Evolutionary conservation across 2,329 filamentous ascomycete species (phyloP).

Genomic region (Colletotrichum sp.): DNA sequence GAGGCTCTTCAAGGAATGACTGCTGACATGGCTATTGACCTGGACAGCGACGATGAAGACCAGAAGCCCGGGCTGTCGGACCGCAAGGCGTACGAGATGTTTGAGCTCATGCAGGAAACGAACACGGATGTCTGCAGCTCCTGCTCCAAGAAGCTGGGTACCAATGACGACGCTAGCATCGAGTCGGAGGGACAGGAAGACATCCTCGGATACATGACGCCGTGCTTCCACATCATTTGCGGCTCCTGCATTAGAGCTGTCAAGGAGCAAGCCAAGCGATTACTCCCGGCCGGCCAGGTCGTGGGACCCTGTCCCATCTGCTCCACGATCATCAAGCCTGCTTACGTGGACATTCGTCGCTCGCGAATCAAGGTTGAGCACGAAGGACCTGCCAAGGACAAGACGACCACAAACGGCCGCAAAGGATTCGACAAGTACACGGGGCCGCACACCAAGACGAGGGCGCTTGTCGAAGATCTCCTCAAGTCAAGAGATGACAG

Average conservation of each 20-base stretch:
- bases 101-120: slow-evolving; percentile 82
- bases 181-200: slow-evolving; percentile 65
- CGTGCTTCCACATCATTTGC: slow-evolving; percentile 88
- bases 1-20: slow-evolving; percentile 80
- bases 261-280: slow-evolving; percentile 53
- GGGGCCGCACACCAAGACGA: slow-evolving; percentile 92
- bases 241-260: slow-evolving; percentile 70
- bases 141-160: slow-evolving; percentile 70
- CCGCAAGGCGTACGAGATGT: slow-evolving; percentile 82
- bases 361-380: slow-evolving; percentile 62
- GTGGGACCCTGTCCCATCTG: slow-evolving; percentile 71
- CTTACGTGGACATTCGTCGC: slow-evolving; percentile 72
- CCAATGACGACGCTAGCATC: slow-evolving; percentile 58
- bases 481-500: slow-evolving; percentile 67
- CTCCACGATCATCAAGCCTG: slow-evolving; percentile 63
- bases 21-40: slow-evolving; percentile 84
- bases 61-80: slow-evolving; percentile 63
- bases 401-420: slow-evolving; percentile 22
- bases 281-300: slow-evolving; percentile 38
- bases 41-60: slow-evolving; percentile 76
- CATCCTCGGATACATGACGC: slow-evolving; percentile 78
- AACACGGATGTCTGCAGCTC: slow-evolving; percentile 74
- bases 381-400: slow-evolving; percentile 49
- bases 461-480: slow-evolving; percentile 78
- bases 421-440: slow-evolving; percentile 68